A percentile compares a stretch with the other conserved stretches of the same genome.
Conservation (phyloP, 2,329 filamentous ascomycete genomes). For the Neofusicoccum laricinum region DNA sequence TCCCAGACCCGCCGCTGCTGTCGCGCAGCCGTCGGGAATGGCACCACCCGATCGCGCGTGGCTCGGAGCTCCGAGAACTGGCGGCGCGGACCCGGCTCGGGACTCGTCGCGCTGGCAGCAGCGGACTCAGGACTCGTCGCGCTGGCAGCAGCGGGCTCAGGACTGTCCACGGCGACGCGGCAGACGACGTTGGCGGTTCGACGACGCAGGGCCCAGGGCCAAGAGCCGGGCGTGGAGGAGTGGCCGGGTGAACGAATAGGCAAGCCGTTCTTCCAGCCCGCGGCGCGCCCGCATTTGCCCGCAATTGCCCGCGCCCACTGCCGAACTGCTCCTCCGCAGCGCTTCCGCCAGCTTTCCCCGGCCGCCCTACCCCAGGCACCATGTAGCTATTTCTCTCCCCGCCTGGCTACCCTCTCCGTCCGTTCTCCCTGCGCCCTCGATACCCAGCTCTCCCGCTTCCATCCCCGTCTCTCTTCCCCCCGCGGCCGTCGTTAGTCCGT, state of each 20-base stretch:
- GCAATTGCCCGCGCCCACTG: constrained; percentile 2
- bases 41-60: constrained; percentile 3
- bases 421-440: neutral
- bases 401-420: neutral
- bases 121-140: too few species aligned
- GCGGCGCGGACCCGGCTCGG: neutral
- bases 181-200: neutral
- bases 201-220: neutral
- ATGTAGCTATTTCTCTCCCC: constrained; percentile 5
- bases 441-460: neutral
- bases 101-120: neutral
- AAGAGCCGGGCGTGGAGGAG: neutral
- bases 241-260: constrained; percentile 11
- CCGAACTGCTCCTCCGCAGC: constrained; percentile 7
- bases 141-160: too few species aligned
- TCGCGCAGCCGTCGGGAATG: neutral
- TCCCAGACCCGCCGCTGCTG: neutral
- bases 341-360: constrained; percentile 11
- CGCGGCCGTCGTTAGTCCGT: neutral
- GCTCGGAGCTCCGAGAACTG: neutral
- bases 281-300: neutral
- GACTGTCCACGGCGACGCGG: neutral
- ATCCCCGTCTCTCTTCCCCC: neutral
- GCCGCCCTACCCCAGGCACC: neutral
- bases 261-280: neutral